These are phyloP conservation scores for Pleurotus eryngii DNA, from an alignment of 768 basidiomycete species.

Conservation along the genomic window DNA sequence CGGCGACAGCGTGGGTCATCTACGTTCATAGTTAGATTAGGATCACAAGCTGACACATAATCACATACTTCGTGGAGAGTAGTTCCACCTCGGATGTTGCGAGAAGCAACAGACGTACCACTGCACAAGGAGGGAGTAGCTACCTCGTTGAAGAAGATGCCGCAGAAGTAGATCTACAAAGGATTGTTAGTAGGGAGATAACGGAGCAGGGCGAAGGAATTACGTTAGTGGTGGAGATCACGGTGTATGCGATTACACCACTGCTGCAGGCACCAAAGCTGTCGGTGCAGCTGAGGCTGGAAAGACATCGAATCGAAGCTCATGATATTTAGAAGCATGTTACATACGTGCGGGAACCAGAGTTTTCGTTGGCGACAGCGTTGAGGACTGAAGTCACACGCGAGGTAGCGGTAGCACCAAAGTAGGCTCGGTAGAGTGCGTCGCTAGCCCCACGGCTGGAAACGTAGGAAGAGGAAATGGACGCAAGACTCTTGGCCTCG, in stretches of 20 bases:
- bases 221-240: constrained; percentile 42
- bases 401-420: constrained; percentile 32
- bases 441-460: constrained; percentile 31
- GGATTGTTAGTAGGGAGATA: too few relatives aligned
- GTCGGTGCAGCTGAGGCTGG: constrained; percentile 41
- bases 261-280: constrained; percentile 30
- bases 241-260: constrained; percentile 45
- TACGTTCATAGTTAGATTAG: constrained; percentile 8
- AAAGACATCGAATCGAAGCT: neutral
- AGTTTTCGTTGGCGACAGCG: constrained; percentile 39
- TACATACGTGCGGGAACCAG: constrained; percentile 34
- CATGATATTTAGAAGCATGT: neutral
- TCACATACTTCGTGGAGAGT: constrained; percentile 40
- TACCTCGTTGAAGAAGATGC: constrained; percentile 45
- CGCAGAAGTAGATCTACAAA: constrained; percentile 43
- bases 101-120: constrained; percentile 39
- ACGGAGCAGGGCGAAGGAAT: constrained; percentile 2
- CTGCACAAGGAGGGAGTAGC: constrained; percentile 34
- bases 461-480: constrained; percentile 30
- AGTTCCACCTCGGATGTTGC: constrained; percentile 45
- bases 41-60: neutral
- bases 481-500: constrained; percentile 39
- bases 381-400: constrained; percentile 30
- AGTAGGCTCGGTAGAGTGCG: constrained; percentile 39
- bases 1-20: constrained; percentile 39